phyloP scores from a whole-genome alignment of 768 basidiomycete genomes.

The Scleroderma bovista region DNA sequence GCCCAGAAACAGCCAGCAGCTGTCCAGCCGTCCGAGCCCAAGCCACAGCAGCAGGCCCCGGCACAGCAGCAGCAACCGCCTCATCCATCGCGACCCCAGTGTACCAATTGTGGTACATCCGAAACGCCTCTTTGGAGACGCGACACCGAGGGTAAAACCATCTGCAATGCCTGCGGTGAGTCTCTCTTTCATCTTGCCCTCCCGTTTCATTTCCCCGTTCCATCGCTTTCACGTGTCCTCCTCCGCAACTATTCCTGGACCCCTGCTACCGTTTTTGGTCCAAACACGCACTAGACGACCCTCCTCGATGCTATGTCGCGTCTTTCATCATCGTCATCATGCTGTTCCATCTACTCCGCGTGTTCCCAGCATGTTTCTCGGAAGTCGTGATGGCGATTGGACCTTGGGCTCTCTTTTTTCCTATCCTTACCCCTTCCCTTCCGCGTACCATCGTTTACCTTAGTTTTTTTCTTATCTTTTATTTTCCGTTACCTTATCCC shows the following conservation, averaged over 20 bases:
- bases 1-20: slow-evolving; percentile 10
- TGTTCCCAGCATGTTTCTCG: slow-evolving; percentile 30
- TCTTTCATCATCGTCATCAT: slow-evolving; percentile 15
- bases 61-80: slow-evolving; percentile 21
- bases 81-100: slow-evolving; percentile 41
- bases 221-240: slow-evolving; percentile 36
- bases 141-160: slow-evolving; percentile 72
- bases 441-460: slow-evolving; percentile 7
- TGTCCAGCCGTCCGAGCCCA: slow-evolving; percentile 19
- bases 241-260: slow-evolving; percentile 22
- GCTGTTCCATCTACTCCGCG: slow-evolving; percentile 27
- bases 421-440: slow-evolving; percentile 24
- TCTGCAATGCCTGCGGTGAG: slow-evolving; percentile 91
- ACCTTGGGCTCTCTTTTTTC: slow-evolving; percentile 21
- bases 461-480: not conserved
- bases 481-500: slow-evolving; percentile 5
- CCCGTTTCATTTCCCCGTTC: slow-evolving; percentile 25
- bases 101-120: slow-evolving; percentile 72
- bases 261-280: slow-evolving; percentile 25
- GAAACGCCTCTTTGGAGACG: slow-evolving; percentile 83
- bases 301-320: slow-evolving; percentile 30
- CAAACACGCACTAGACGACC: slow-evolving; percentile 23
- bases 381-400: slow-evolving; percentile 32
- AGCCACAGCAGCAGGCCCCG: slow-evolving; percentile 15
- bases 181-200: slow-evolving; percentile 26